Evolutionary conservation across 2,329 filamentous ascomycete species (phyloP), one percentile per base, ranked within the genome.

Genomic region (Penicillium nordicum): DNA sequence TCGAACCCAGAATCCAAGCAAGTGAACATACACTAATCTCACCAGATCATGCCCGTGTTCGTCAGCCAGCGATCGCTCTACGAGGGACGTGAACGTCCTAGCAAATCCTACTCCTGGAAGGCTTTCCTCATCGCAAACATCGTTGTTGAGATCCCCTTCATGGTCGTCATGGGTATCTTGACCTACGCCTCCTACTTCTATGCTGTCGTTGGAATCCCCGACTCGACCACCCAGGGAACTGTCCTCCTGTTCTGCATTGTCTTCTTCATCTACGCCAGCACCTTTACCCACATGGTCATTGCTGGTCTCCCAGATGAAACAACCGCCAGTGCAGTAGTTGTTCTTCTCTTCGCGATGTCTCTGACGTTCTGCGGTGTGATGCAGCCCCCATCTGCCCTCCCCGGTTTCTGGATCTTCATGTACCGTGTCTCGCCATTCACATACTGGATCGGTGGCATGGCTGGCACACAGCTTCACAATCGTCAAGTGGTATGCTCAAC

Each of bases 141-240:
- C 63, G 76, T 92, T 29, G 90, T 92, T 53, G 92, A 96, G 72
- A 76, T 96, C 2, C 90, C 90, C 0, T 96, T 90, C 88, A 91
- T 94, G 72, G 82, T 86, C 0, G 72, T 94, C 29, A 66, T 90
- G 82, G 84, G 87, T 5, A 80, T 87, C 12, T 74, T 94, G 62
- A 87, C 92, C 79, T 96, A 80, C 77, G 81, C 89, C 69, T 87
- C 81, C 73, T 93, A 89, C 84, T 96, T 95, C 79, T 96, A 94
- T 72, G 89, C 91, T 1, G 84, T 95, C 1, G 74, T 79, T 14
- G 78, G 79, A 1, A 81, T 82, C 58, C 77, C 84, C 57, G 81
- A 86, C 3, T 72, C 81, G 5, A 83, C 88, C 65, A 88, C 90
- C 32, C 89, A 89, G 9, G 88, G 78, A 1, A 82, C 93, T 11